Evolutionary conservation across 306 rosid genomes (phyloP).

Genomic region (Quercus variabilis): DNA sequence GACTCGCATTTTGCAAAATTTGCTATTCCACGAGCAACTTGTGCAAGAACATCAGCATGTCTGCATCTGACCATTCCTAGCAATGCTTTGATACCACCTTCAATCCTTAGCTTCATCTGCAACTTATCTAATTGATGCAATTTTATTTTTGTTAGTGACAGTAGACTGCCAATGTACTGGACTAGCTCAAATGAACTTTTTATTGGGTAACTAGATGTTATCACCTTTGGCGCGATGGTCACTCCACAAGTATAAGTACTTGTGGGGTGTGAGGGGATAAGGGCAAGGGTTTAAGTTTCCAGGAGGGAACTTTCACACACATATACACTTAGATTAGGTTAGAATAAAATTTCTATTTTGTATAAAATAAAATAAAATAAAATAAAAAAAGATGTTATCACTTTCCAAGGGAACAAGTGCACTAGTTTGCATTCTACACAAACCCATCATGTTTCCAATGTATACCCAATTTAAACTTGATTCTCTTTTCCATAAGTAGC

Average conservation of each 20-base stretch:
- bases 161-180: background rate
- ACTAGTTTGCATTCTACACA: background rate
- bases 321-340: too few species aligned
- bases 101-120: slow-evolving; percentile 68
- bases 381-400: background rate
- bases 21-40: slow-evolving; percentile 98
- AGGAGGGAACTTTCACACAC: too few species aligned
- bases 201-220: background rate
- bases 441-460: background rate
- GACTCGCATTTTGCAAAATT: slow-evolving; percentile 95
- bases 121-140: slow-evolving; percentile 60
- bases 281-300: too few species aligned
- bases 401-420: slow-evolving; percentile 13
- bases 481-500: background rate
- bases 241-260: too few species aligned
- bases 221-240: too few species aligned
- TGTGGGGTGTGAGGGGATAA: too few species aligned
- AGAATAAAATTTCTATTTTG: too few species aligned
- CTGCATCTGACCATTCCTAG: slow-evolving; percentile 94
- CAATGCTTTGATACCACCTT: slow-evolving; percentile 90
- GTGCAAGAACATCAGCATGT: slow-evolving; percentile 98
- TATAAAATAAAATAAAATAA: too few species aligned
- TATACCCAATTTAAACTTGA: background rate
- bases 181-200: background rate
- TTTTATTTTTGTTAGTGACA: slow-evolving; percentile 22